Percentiles rank a stretch among this genome's conserved stretches.
These are phyloP conservation scores for Rheum nobile DNA, from an alignment of 148 eudicot genomes.

Conservation along the genomic window DNA sequence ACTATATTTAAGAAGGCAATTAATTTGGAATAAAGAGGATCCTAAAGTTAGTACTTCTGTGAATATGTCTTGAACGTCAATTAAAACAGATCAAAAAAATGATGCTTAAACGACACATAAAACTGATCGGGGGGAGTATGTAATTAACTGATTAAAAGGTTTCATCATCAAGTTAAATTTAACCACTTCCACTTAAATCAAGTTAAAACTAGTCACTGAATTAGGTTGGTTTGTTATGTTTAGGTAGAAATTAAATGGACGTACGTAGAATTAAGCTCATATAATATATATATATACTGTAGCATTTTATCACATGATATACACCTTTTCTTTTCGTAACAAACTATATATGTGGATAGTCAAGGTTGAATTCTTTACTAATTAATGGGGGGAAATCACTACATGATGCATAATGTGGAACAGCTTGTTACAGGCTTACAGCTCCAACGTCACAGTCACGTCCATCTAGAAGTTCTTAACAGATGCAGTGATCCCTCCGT, in stretches of 20 bases:
- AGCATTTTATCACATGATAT: background rate
- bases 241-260: background rate
- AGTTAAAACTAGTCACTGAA: background rate
- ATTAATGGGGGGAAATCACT: background rate
- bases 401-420: background rate
- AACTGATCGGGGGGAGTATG: no score
- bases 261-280: background rate
- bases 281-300: no score
- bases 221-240: constrained; percentile 1
- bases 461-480: background rate
- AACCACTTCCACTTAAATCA: no score
- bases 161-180: background rate
- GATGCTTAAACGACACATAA: no score
- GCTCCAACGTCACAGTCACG: background rate
- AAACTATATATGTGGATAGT: background rate
- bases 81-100: no score
- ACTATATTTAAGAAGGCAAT: no score
- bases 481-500: background rate
- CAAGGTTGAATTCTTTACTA: background rate
- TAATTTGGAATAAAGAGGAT: no score
- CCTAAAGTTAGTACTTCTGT: no score
- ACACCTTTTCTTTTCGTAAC: background rate
- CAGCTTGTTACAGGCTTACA: background rate
- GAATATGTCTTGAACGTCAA: no score
- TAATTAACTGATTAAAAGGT: no score